Percentiles rank a stretch among this genome's conserved stretches.
These are phyloP conservation scores for Mortierella sp. DNA, from an alignment of 371 early-diverging fungal species.

Conservation along the genomic window DNA sequence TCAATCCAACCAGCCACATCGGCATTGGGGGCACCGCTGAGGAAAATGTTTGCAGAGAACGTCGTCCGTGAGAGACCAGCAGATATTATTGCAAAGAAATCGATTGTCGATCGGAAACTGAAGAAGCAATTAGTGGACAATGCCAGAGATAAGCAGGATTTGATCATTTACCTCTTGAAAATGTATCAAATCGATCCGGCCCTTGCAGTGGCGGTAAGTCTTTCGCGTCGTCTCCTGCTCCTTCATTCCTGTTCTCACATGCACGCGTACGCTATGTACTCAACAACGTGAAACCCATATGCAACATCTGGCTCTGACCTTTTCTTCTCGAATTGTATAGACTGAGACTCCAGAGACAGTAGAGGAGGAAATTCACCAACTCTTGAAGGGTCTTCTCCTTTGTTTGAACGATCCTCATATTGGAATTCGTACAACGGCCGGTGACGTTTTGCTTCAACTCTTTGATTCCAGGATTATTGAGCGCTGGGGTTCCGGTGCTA, in stretches of 20 bases:
- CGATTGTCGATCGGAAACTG: constrained; percentile 33
- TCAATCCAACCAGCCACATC: constrained; percentile 74
- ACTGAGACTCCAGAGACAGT: constrained; percentile 61
- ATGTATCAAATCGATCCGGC: constrained; percentile 81
- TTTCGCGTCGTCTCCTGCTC: too few relatives aligned
- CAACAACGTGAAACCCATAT: too few relatives aligned
- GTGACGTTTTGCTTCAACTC: constrained; percentile 75
- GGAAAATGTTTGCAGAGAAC: constrained; percentile 76
- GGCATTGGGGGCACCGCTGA: constrained; percentile 75
- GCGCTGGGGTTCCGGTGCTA: constrained; percentile 71
- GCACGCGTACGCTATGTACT: too few relatives aligned
- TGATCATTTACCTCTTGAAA: constrained; percentile 80
- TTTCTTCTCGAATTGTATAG: constrained; percentile 24
- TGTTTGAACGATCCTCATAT: constrained; percentile 74
- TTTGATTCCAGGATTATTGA: constrained; percentile 71
- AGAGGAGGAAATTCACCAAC: constrained; percentile 72
- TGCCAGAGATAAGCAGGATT: constrained; percentile 74
- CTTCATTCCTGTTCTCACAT: too few relatives aligned
- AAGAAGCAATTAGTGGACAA: constrained; percentile 64
- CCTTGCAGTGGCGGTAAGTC: constrained; percentile 75
- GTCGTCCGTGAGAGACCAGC: constrained; percentile 59
- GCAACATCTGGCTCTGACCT: background rate
- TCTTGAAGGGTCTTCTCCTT: constrained; percentile 76
- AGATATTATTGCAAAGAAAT: constrained; percentile 36
- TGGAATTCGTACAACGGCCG: constrained; percentile 77